Percentiles rank a stretch among this genome's conserved stretches.
Conservation (phyloP, 345 rosid genomes). For the Cardamine chenopodiifolia region DNA sequence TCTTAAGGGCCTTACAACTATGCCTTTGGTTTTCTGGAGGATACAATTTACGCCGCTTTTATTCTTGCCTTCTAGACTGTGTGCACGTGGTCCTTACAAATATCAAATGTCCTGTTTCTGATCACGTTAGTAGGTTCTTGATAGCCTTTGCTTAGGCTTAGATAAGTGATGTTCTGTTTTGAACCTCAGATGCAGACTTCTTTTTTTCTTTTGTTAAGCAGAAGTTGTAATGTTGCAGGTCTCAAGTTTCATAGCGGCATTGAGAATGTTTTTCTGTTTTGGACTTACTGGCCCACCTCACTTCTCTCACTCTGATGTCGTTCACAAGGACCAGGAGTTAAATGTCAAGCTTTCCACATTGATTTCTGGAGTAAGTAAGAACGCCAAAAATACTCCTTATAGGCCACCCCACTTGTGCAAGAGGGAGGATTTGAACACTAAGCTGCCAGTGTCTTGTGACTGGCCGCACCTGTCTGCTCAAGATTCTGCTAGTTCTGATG, state of each 20-base stretch:
- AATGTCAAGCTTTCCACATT: conserved; percentile 43
- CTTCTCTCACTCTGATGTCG: conserved; percentile 37
- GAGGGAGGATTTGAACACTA: conserved; percentile 50
- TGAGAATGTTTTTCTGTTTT: conserved; percentile 72
- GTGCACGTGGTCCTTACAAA: conserved; percentile 72
- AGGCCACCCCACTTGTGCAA: conserved; percentile 95
- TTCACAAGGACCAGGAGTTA: conserved; percentile 52
- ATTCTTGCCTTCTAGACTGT: conserved; percentile 75
- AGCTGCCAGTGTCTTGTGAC: conserved; percentile 49
- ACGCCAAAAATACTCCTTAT: conserved; percentile 55
- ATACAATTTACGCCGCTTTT: conserved; percentile 50
- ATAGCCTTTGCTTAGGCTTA: conserved; percentile 16
- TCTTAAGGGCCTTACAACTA: conserved; percentile 11
- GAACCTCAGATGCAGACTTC: conserved; percentile 11
- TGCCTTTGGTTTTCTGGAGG: conserved; percentile 12
- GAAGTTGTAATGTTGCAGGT: conserved; percentile 52
- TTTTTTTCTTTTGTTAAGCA: conserved; percentile 21
- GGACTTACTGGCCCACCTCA: conserved; percentile 59
- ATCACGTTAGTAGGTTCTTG: conserved; percentile 63
- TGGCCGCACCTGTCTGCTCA: conserved; percentile 47
- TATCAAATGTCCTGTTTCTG: conserved; percentile 68
- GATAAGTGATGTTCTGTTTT: conserved; percentile 4
- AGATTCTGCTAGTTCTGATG: conserved; percentile 55
- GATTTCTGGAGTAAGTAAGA: conserved; percentile 46
- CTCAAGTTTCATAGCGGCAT: conserved; percentile 74